These are phyloP conservation scores for Pseudogymnoascus sp. DNA, from an alignment of 2,329 filamentous ascomycete species.

Conservation along the genomic window DNA sequence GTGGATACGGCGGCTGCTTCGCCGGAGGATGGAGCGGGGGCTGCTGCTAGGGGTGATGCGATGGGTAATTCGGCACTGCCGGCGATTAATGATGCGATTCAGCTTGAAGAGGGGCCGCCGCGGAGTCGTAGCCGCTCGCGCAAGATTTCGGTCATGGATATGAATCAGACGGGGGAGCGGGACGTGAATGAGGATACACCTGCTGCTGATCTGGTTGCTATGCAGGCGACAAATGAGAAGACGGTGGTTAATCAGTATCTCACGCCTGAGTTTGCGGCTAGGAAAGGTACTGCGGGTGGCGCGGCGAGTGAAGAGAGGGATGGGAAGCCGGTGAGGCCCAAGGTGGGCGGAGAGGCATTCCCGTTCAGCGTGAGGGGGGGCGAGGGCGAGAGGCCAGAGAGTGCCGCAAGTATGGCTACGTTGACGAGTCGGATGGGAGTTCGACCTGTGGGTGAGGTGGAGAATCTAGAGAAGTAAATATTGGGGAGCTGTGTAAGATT, in stretches of 20 bases:
- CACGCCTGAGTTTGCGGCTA: constrained; percentile 18
- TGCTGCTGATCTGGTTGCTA: constrained; percentile 37
- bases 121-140: constrained; percentile 36
- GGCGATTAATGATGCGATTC: constrained; percentile 13
- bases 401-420: constrained; percentile 65
- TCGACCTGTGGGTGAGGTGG: constrained; percentile 14
- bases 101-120: constrained; percentile 13
- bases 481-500: background rate
- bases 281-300: background rate
- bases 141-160: constrained; percentile 42
- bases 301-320: background rate
- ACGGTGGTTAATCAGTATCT: constrained; percentile 18
- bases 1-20: constrained; percentile 30
- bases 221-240: constrained; percentile 34
- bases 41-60: constrained; percentile 25
- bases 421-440: constrained; percentile 36
- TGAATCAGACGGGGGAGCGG: constrained; percentile 39
- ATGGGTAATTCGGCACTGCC: constrained; percentile 11
- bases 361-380: constrained; percentile 58
- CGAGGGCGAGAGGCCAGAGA: constrained; percentile 31
- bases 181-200: constrained; percentile 35
- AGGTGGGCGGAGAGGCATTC: constrained; percentile 61
- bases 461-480: background rate
- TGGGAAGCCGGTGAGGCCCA: constrained; percentile 44
- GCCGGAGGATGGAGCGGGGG: constrained; percentile 37